These are phyloP conservation scores for Daedaleopsis sinensis DNA, from an alignment of 768 basidiomycete species.

Conservation along the genomic window DNA sequence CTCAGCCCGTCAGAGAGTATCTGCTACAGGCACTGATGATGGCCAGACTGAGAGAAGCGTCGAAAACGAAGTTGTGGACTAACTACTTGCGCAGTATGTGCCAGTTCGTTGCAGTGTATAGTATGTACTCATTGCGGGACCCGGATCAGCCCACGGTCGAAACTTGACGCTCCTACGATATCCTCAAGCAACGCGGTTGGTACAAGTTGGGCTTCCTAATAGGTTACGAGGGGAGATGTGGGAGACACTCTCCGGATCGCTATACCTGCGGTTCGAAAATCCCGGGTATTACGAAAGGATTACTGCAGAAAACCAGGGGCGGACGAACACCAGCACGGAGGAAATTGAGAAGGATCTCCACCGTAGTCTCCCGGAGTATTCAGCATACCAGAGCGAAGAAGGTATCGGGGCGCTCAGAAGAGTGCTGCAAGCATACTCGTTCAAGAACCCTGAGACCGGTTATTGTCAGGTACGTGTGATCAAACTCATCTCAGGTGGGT, in stretches of 20 bases:
- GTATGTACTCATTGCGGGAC: conserved; percentile 12
- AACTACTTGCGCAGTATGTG: conserved; percentile 76
- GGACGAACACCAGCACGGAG: conserved; percentile 87
- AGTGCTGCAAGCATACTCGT: conserved; percentile 94
- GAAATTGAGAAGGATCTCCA: conserved; percentile 99
- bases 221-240: conserved; percentile 95
- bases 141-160: conserved; percentile 77
- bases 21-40: background rate
- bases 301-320: conserved; percentile 75
- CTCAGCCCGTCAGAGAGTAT: background rate
- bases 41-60: conserved; percentile 79
- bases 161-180: conserved; percentile 95
- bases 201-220: conserved; percentile 96
- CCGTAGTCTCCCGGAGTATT: conserved; percentile 94
- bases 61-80: conserved; percentile 96
- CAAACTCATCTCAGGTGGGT: background rate
- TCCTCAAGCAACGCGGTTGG: conserved; percentile 94
- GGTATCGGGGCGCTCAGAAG: conserved; percentile 85
- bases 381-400: conserved; percentile 89
- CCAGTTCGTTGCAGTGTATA: background rate
- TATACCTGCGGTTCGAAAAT: conserved; percentile 86
- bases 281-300: conserved; percentile 82
- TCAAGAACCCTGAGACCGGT: conserved; percentile 92
- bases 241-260: conserved; percentile 94
- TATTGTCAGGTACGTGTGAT: conserved; percentile 79